Conservation (phyloP, 768 basidiomycete genomes). For the Chiua virens region DNA sequence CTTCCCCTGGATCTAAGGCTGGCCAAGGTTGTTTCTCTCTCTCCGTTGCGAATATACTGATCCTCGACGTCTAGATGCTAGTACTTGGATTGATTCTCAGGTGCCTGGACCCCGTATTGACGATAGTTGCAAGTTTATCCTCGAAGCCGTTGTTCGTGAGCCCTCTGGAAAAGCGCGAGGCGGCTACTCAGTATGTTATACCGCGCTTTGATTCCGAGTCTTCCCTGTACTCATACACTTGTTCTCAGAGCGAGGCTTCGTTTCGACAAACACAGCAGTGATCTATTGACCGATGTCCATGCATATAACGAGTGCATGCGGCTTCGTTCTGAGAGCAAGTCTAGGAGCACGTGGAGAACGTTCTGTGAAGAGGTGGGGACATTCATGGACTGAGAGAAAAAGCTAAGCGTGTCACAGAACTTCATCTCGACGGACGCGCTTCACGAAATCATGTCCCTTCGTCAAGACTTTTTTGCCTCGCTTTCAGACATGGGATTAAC, state of each 20-base stretch:
- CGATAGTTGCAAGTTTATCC: constrained; percentile 79
- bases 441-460: constrained; percentile 75
- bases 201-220: neutral
- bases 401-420: constrained; percentile 47
- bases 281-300: constrained; percentile 78
- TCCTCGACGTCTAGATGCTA: constrained; percentile 63
- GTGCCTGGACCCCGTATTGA: constrained; percentile 79
- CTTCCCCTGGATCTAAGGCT: constrained; percentile 88
- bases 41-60: neutral
- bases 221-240: neutral
- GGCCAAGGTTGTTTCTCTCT: constrained; percentile 58
- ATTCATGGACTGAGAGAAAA: neutral
- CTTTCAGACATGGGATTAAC: constrained; percentile 73
- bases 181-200: constrained; percentile 60
- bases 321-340: constrained; percentile 50
- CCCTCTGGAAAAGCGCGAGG: constrained; percentile 83
- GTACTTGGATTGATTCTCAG: constrained; percentile 81
- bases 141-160: constrained; percentile 84
- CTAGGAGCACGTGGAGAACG: constrained; percentile 42
- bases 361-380: constrained; percentile 70
- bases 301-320: constrained; percentile 68
- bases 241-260: constrained; percentile 61
- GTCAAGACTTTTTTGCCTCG: constrained; percentile 72
- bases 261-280: constrained; percentile 74
- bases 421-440: constrained; percentile 76